Evolutionary conservation across 768 basidiomycete genomes (phyloP).

Genomic region (Lactarius akahatsu): DNA sequence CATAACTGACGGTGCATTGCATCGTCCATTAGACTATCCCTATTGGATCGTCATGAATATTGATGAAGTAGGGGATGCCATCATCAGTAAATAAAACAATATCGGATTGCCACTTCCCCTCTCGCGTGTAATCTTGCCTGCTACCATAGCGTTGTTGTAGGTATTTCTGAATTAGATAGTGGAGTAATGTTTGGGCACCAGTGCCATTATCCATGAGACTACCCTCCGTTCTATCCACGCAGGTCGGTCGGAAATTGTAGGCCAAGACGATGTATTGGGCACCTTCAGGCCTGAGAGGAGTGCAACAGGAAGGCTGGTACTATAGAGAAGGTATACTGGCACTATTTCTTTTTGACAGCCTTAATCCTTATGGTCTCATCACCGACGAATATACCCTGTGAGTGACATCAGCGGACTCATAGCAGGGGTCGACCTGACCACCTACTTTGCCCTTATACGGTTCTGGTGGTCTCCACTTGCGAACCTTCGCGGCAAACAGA

Average conservation of each 20-base stretch:
- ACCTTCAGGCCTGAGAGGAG: not conserved
- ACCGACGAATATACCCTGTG: slow-evolving; percentile 91
- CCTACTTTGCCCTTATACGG: slow-evolving; percentile 97
- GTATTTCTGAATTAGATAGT: not conserved
- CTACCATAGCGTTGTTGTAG: not conserved
- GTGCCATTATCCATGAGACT: not conserved
- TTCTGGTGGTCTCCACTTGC: slow-evolving; percentile 85
- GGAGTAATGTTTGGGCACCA: not conserved
- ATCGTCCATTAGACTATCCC: too few relatives aligned
- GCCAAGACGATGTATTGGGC: not conserved
- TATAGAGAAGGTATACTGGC: slow-evolving; percentile 13
- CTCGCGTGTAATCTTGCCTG: not conserved
- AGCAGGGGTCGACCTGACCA: slow-evolving; percentile 23
- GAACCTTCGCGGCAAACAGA: slow-evolving; percentile 82
- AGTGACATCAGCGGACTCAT: slow-evolving; percentile 9
- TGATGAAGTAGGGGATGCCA: too few relatives aligned
- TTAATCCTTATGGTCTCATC: slow-evolving; percentile 89
- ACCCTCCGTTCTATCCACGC: not conserved
- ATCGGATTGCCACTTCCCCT: too few relatives aligned
- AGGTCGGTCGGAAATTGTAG: not conserved
- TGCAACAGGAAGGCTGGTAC: not conserved
- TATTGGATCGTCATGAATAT: too few relatives aligned
- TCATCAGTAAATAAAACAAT: too few relatives aligned
- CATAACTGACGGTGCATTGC: not conserved
- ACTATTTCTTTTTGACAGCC: slow-evolving; percentile 93